phyloP scores from a whole-genome alignment of 495 filamentous ascomycete genomes.

The Aspergillus baeticus region DNA sequence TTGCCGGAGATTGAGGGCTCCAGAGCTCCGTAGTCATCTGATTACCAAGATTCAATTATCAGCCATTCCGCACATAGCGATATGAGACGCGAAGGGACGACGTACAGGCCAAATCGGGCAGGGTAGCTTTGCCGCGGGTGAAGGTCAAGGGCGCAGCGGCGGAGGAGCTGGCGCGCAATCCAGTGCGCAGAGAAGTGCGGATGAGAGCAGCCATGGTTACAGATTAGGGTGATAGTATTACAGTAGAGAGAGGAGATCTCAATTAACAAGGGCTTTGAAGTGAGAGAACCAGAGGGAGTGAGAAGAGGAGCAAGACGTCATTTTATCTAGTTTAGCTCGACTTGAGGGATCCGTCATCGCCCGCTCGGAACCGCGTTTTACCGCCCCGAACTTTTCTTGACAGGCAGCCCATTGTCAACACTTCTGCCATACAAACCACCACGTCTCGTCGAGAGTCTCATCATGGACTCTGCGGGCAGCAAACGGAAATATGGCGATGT shows the following conservation, averaged over 20 bases:
- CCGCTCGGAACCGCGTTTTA: constrained; percentile 18
- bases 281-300: constrained; percentile 12
- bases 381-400: constrained; percentile 17
- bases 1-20: constrained; percentile 92
- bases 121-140: constrained; percentile 81
- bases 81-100: constrained; percentile 3
- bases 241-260: constrained; percentile 8
- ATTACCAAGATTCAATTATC: constrained; percentile 8
- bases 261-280: constrained; percentile 8
- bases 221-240: constrained; percentile 4
- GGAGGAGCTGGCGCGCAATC: constrained; percentile 47
- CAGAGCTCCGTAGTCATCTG: constrained; percentile 87
- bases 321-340: constrained; percentile 3
- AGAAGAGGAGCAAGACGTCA: constrained; percentile 5
- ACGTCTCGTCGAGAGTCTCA: background rate
- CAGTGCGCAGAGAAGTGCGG: constrained; percentile 53
- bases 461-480: constrained; percentile 29
- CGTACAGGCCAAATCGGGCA: constrained; percentile 93
- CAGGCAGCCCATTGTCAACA: background rate
- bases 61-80: background rate
- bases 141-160: constrained; percentile 69
- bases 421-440: background rate
- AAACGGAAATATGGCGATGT: constrained; percentile 46
- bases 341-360: constrained; percentile 10
- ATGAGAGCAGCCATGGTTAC: constrained; percentile 57